phyloP scores from a whole-genome alignment of 352 stramenopile species.

The Elongisporangium senticosum region DNA sequence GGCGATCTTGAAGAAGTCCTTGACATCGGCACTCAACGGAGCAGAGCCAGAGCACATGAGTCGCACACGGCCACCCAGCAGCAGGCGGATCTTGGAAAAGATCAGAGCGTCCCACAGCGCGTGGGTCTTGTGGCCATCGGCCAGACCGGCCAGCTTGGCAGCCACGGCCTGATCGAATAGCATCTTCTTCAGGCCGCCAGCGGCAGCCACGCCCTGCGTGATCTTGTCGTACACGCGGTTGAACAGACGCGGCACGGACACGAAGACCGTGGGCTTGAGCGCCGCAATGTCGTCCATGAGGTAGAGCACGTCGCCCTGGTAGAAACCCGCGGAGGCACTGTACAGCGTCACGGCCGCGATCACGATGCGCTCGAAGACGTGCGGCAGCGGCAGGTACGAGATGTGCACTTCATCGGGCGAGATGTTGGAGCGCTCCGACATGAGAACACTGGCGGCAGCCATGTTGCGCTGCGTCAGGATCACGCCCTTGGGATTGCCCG shows the following conservation, averaged over 20 bases:
- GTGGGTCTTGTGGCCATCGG: slow-evolving; percentile 28
- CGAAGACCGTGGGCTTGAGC: slow-evolving; percentile 89
- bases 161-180: slow-evolving; percentile 39
- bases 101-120: slow-evolving; percentile 89
- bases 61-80: slow-evolving; percentile 81
- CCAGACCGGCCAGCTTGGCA: slow-evolving; percentile 30
- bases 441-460: slow-evolving; percentile 13
- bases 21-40: slow-evolving; percentile 85
- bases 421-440: neutral
- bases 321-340: slow-evolving; percentile 65
- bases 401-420: slow-evolving; percentile 66
- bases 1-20: slow-evolving; percentile 91
- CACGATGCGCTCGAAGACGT: slow-evolving; percentile 90
- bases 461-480: slow-evolving; percentile 47
- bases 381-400: slow-evolving; percentile 89
- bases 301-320: slow-evolving; percentile 77
- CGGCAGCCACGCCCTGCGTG: slow-evolving; percentile 35
- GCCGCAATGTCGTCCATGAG: slow-evolving; percentile 91
- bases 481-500: slow-evolving; percentile 40
- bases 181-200: slow-evolving; percentile 29
- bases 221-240: slow-evolving; percentile 97
- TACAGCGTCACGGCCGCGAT: slow-evolving; percentile 78
- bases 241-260: slow-evolving; percentile 89
- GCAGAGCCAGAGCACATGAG: slow-evolving; percentile 91
- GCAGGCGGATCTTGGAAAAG: slow-evolving; percentile 89